Conservation (phyloP, 768 basidiomycete species). For the Boletus bicolor region DNA sequence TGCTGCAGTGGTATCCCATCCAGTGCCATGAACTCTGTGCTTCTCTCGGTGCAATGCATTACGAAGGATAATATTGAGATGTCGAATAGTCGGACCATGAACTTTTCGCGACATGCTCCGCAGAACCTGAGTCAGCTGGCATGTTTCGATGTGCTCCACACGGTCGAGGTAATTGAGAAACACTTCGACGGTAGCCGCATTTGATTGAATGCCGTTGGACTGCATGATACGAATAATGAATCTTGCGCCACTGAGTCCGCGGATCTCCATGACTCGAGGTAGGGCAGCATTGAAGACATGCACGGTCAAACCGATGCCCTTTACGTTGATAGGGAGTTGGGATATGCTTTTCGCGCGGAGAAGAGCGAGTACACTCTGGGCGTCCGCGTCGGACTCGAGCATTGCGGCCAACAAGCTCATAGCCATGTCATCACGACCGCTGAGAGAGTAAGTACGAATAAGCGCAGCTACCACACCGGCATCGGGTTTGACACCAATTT, state of each 20-base stretch:
- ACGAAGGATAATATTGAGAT: constrained; percentile 55
- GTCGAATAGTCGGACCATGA: constrained; percentile 50
- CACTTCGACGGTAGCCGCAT: constrained; percentile 52
- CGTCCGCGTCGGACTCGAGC: constrained; percentile 35
- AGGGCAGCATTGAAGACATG: constrained; percentile 64
- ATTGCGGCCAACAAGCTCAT: constrained; percentile 48
- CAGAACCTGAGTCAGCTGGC: constrained; percentile 46
- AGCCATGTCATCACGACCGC: constrained; percentile 47
- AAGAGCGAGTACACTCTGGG: constrained; percentile 19
- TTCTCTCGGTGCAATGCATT: constrained; percentile 53
- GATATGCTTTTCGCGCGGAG: constrained; percentile 19
- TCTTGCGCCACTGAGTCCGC: constrained; percentile 48
- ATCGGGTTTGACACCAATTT: constrained; percentile 43
- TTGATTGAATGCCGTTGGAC: constrained; percentile 45
- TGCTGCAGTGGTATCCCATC: constrained; percentile 45
- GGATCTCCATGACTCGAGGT: constrained; percentile 43
- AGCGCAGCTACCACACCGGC: constrained; percentile 49
- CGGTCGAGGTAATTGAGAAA: constrained; percentile 52
- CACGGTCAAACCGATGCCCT: constrained; percentile 34
- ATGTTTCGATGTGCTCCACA: constrained; percentile 41
- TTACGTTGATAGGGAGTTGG: constrained; percentile 27
- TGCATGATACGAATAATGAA: constrained; percentile 56
- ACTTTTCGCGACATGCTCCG: constrained; percentile 40
- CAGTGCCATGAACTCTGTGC: constrained; percentile 38
- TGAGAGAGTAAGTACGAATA: constrained; percentile 52